Base-by-base conservation (phyloP, 208 protist species). In the Trypanosoma grayi region DNA sequence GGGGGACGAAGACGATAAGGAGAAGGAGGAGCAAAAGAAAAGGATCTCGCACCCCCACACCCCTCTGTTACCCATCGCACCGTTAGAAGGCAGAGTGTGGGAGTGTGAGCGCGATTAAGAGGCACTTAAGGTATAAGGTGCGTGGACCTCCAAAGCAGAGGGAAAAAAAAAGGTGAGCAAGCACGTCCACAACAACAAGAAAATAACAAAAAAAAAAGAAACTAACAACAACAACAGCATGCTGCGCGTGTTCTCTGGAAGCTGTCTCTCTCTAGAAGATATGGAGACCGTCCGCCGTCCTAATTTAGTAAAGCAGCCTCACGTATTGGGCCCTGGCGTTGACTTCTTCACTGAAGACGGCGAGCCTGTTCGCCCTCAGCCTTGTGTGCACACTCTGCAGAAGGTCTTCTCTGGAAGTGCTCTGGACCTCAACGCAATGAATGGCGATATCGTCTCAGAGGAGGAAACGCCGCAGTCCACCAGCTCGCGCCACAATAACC, bases 341-440 rank as follows among this genome's bases (percentile, higher is more conserved):
- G 90, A 96, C 61, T 93, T 85, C 66, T 96, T 96, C 67, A 93
- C 84, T 0, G 79, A 92, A 47, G 79, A 90, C 14, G 90, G 90
- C 11, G 61, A 90, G 58, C 90, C 90, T 10, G 79, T 96, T 9
- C 81, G 83, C 4, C 90, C 90, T 6, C 85, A 93, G 60, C 86
- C 86, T 10, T 73, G 77, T 25, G 75, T 77, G 20, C 68, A 91
- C 31, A 92, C 76, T 1, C 70, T 96, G n/a, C 86, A 93, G 45
- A 91, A 92, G 41, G 90, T 93, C 2, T 96, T 96, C 59, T 96
- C 90, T 27, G 90, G 90, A 25, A 93, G 86, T 51, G 78, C 84
- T 2, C 55, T 96, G 30, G 90, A 96, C 57, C 78, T 96, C 27
- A 96, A 96, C 54, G 90, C 81, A 2, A 70, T 83, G 54, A 85